A percentile compares a stretch with the other conserved stretches of the same genome.
Evolutionary conservation across 345 rosid genomes (phyloP).

Genomic region (Triadica sebifera): DNA sequence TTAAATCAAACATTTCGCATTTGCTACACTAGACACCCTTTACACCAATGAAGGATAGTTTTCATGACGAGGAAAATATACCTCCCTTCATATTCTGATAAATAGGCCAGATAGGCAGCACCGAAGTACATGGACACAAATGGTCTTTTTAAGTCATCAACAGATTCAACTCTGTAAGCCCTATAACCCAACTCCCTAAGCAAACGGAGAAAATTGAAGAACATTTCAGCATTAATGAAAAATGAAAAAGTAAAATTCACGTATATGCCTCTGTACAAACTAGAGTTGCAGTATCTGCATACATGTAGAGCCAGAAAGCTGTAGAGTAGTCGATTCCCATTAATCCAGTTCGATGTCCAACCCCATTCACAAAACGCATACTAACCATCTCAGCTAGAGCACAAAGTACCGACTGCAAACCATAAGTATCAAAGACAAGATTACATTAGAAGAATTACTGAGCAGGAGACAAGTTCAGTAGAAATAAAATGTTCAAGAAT

Average conservation of each 20-base stretch:
- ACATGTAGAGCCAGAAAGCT: constrained; percentile 85
- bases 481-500: neutral
- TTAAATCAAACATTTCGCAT: neutral
- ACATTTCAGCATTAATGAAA: neutral
- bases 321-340: constrained; percentile 79
- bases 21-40: neutral
- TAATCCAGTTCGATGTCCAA: constrained; percentile 53
- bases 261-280: neutral
- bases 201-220: constrained; percentile 16
- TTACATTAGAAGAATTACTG: neutral
- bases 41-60: neutral
- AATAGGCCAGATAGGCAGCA: constrained; percentile 76
- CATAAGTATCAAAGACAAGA: neutral
- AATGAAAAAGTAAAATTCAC: neutral
- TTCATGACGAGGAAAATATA: constrained; percentile 24
- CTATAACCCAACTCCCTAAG: constrained; percentile 73
- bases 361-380: constrained; percentile 72
- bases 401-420: constrained; percentile 52
- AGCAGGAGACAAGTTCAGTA: neutral
- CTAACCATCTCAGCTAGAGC: constrained; percentile 84
- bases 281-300: constrained; percentile 25
- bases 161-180: constrained; percentile 72
- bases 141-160: constrained; percentile 70
- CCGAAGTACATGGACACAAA: constrained; percentile 88
- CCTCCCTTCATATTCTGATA: constrained; percentile 87